Evolutionary conservation across 164 flowering plant species (phyloP).

Genomic region (Platanus orientalis): DNA sequence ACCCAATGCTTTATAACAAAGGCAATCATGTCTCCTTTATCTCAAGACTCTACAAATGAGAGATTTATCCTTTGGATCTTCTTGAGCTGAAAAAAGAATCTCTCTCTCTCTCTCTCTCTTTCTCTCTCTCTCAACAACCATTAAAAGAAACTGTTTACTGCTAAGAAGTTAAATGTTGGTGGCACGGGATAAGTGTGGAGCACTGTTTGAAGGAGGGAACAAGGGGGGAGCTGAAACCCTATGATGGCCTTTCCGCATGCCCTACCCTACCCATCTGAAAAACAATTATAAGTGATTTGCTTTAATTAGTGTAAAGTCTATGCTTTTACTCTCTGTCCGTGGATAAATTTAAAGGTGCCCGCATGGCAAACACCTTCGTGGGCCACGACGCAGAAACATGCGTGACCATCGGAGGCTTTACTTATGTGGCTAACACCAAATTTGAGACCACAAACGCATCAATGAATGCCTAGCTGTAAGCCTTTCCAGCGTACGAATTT

Average conservation of each 20-base stretch:
- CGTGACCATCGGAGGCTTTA: not conserved
- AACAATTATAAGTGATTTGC: not conserved
- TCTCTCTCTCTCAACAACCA: not conserved
- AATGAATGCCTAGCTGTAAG: no score
- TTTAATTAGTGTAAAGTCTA: slow-evolving; percentile 3
- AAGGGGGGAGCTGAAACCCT: not conserved
- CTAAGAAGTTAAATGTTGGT: not conserved
- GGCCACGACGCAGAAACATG: not conserved
- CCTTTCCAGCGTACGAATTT: no score
- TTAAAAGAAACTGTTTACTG: not conserved
- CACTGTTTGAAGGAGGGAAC: not conserved
- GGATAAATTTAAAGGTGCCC: not conserved
- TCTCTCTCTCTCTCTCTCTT: not conserved
- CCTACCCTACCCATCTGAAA: not conserved
- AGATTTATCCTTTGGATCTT: not conserved
- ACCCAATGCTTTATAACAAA: not conserved
- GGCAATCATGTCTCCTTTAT: not conserved
- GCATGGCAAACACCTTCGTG: not conserved
- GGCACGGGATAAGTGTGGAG: not conserved
- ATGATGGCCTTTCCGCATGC: slow-evolving; percentile 5
- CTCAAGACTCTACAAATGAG: not conserved
- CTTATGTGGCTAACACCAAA: not conserved
- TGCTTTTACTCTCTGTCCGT: not conserved
- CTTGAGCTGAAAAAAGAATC: not conserved
- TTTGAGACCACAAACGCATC: not conserved